phyloP scores from a whole-genome alignment of 2,329 filamentous ascomycete genomes.

The Pestalotiopsis sp. region DNA sequence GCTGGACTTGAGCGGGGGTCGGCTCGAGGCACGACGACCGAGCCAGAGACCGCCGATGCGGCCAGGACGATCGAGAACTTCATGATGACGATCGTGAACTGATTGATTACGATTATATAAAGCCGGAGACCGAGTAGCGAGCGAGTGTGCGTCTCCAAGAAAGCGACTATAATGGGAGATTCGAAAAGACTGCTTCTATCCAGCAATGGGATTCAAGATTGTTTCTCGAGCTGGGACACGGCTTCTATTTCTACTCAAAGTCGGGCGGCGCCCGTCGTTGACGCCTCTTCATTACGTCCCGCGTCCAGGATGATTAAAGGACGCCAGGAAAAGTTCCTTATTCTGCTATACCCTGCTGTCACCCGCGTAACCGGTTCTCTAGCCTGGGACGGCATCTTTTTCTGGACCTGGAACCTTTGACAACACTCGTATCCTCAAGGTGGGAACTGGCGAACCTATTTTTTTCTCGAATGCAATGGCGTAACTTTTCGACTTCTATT shows the following conservation, averaged over 20 bases:
- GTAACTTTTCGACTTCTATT: background rate
- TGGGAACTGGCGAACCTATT: background rate
- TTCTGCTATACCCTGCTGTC: background rate
- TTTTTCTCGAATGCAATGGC: background rate
- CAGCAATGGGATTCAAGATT: background rate
- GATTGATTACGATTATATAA: background rate
- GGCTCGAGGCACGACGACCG: background rate
- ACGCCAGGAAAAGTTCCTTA: background rate
- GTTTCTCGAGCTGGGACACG: background rate
- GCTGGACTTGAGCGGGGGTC: background rate
- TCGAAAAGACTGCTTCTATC: background rate
- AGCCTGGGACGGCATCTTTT: background rate
- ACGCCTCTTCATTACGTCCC: background rate
- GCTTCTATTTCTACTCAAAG: slow-evolving; percentile 3
- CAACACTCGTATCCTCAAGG: slow-evolving; percentile 1
- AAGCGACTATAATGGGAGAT: background rate
- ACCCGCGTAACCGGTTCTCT: background rate
- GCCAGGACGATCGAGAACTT: background rate
- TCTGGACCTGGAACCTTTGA: background rate
- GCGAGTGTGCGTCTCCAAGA: background rate
- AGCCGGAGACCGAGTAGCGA: background rate
- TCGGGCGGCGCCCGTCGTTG: background rate
- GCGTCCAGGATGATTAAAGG: background rate
- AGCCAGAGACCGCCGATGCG: background rate
- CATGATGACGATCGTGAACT: background rate